Conservation (phyloP, 2,329 filamentous ascomycete genomes). For the Nemania sp. region DNA sequence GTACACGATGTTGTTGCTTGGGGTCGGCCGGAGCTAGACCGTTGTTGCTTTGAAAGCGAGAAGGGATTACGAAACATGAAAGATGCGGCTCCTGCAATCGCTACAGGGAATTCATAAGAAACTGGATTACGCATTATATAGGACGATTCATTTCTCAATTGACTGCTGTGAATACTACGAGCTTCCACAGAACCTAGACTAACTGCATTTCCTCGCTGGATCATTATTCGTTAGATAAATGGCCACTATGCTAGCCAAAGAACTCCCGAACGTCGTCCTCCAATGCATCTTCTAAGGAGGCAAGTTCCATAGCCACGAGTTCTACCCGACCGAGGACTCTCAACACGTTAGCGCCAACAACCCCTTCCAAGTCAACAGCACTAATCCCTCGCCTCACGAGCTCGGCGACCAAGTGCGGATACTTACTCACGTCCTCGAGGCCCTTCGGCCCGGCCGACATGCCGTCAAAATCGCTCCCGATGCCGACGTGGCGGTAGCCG, state of each 20-base stretch:
- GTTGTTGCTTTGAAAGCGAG: too few species aligned
- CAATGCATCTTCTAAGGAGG: not conserved
- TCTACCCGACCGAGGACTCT: not conserved
- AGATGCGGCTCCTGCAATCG: too few species aligned
- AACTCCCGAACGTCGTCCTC: not conserved
- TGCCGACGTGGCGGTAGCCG: slow-evolving; percentile 55
- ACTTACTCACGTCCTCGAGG: slow-evolving; percentile 41
- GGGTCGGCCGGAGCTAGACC: too few species aligned
- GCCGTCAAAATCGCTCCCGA: slow-evolving; percentile 55
- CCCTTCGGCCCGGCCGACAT: slow-evolving; percentile 48
- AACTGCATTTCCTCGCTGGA: not conserved
- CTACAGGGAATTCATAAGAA: too few species aligned
- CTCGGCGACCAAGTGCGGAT: not conserved
- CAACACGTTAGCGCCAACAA: slow-evolving; percentile 1
- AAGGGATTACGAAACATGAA: too few species aligned
- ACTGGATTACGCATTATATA: too few species aligned
- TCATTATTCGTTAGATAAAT: not conserved
- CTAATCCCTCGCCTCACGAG: not conserved
- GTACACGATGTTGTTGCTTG: too few species aligned
- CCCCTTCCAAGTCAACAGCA: not conserved
- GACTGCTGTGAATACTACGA: too few species aligned
- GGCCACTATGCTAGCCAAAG: not conserved
- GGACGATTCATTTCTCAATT: too few species aligned
- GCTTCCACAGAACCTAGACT: not conserved
- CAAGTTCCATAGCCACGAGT: not conserved